Evolutionary conservation across 2,329 filamentous ascomycete species (phyloP).

Genomic region (Arthrobotrys megalospora): DNA sequence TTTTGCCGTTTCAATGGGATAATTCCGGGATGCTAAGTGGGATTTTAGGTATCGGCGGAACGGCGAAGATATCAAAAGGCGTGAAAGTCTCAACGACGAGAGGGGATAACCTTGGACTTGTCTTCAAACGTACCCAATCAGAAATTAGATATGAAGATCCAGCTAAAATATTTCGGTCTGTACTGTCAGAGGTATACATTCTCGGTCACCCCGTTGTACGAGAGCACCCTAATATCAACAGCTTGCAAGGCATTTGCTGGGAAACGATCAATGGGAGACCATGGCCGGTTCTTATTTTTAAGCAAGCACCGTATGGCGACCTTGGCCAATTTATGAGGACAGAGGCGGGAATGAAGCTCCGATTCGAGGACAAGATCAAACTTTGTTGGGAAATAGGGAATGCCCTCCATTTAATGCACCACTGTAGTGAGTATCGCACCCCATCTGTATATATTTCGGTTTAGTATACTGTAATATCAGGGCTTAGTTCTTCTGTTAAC

Average conservation of each 20-base stretch:
- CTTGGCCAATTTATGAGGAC: slow-evolving; percentile 36
- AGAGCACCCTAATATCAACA: slow-evolving; percentile 32
- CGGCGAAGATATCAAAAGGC: slow-evolving; percentile 26
- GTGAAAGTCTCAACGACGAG: slow-evolving; percentile 4
- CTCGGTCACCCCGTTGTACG: slow-evolving; percentile 35
- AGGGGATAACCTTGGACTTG: slow-evolving; percentile 25
- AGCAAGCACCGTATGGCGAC: slow-evolving; percentile 30
- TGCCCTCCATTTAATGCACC: slow-evolving; percentile 26
- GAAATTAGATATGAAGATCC: slow-evolving; percentile 1
- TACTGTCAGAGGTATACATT: slow-evolving; percentile 29
- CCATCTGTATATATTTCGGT: neutral
- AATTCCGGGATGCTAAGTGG: neutral
- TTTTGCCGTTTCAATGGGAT: slow-evolving; percentile 26
- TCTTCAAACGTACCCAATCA: slow-evolving; percentile 23
- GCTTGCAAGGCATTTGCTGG: slow-evolving; percentile 28
- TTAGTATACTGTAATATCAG: no score
- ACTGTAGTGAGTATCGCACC: slow-evolving; percentile 4
- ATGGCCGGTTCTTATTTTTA: slow-evolving; percentile 41
- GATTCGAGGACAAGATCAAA: slow-evolving; percentile 26
- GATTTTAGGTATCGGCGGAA: slow-evolving; percentile 14
- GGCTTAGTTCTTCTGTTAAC: neutral
- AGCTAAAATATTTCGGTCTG: slow-evolving; percentile 1
- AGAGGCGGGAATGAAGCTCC: neutral
- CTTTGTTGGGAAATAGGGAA: slow-evolving; percentile 32
- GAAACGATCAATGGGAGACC: slow-evolving; percentile 12